Base-by-base conservation (phyloP, 768 basidiomycete species). In the Boletellus sp. region DNA sequence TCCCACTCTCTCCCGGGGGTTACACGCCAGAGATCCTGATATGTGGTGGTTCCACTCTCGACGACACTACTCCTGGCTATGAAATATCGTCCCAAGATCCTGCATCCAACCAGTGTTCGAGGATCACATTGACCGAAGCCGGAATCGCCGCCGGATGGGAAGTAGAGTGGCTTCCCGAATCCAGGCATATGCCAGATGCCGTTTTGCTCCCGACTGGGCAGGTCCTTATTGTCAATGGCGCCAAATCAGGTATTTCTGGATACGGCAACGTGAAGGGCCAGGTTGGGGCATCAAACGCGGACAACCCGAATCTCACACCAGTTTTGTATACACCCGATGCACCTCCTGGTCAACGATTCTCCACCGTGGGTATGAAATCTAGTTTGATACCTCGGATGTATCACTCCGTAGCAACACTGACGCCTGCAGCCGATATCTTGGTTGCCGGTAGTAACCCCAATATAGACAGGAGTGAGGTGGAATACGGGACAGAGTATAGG, bases 361-460 rank as follows among this genome's bases (percentile, higher is more conserved):
- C 76, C 8, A 60, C 63, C 4, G 68, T 62, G 9, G 81, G 83
- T 12, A 72, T 92, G 70, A 81, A 78, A 17, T 72, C 77, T 1
- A 89, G 85, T 61, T 48, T 71, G 20, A 89, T 91, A 52, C 82
- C 90, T 16, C 69, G 90, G 45, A 58, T 92, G 66, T 92, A 91
- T 61, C 89, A 91, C 61, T 90, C 87, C n/a, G 81, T 87, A 1
- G 90, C 89, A 40, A 88, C 84, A 15, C 68, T 90, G 59, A 85
- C 86, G 8, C 89, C 89, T 7, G 71, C 69, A 26, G 90, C 83
- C 3, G 76, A 78, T 45, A 67, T 91, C 43, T 80, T 91, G 83
- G 81, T 92, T 49, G 83, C 88, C 17, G 89, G 89, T 31, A 88
- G 87, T 52, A 91, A 90, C 60, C 90, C 90, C 22, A 91, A 91